A percentile compares a stretch with the other conserved stretches of the same genome.
Conservation (phyloP, 164 flowering plant genomes). For the Nymphaea thermarum region DNA sequence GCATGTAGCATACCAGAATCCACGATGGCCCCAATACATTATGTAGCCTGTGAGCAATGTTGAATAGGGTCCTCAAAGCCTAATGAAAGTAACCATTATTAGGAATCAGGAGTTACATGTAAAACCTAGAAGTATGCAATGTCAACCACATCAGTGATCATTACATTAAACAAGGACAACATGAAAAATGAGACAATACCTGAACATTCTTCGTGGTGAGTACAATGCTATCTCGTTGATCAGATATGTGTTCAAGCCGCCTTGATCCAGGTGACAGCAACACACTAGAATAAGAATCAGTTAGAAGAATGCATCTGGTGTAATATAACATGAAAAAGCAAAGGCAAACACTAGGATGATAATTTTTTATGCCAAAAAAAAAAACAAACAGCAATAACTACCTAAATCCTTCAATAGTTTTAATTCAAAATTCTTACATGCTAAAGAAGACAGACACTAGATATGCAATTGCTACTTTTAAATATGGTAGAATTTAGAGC, state of each 20-base stretch:
- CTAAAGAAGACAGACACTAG: too few relatives aligned
- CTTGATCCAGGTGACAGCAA: conserved; percentile 66
- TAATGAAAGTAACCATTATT: conserved; percentile 15
- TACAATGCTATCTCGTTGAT: conserved; percentile 63
- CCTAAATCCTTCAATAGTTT: too few relatives aligned
- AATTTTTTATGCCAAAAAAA: too few relatives aligned
- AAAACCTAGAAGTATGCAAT: not conserved
- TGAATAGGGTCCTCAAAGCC: conserved; percentile 98
- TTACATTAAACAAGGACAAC: not conserved
- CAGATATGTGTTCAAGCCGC: conserved; percentile 52
- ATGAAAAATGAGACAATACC: conserved; percentile 27
- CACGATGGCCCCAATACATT: conserved; percentile 94
- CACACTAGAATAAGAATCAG: conserved; percentile 19
- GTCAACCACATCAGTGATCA: not conserved
- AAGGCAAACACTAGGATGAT: too few relatives aligned
- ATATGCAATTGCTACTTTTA: too few relatives aligned
- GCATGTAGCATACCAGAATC: conserved; percentile 63
- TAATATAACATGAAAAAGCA: not conserved
- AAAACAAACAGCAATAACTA: too few relatives aligned
- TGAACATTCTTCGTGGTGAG: conserved; percentile 95
- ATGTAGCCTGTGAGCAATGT: conserved; percentile 82
- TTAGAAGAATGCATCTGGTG: not conserved
- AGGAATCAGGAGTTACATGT: not conserved
- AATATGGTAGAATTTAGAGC: too few relatives aligned
- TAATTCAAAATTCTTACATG: too few relatives aligned